Evolutionary conservation across 352 stramenopile genomes (phyloP).

Genomic region (Phytophthora pini): DNA sequence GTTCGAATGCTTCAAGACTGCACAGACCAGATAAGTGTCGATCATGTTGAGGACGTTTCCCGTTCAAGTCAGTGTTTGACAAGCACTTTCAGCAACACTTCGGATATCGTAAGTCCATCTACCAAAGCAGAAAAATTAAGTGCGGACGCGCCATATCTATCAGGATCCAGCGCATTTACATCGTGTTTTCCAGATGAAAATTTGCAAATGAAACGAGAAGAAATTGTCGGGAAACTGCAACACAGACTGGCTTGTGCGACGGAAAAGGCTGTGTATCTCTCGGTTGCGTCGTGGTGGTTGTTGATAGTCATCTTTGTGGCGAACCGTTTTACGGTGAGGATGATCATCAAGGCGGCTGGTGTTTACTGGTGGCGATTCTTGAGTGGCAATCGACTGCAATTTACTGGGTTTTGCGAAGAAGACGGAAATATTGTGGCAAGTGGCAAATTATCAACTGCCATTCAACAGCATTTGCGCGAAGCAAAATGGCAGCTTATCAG

Average conservation of each 20-base stretch:
- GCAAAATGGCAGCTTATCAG: slow-evolving; percentile 50
- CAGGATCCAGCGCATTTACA: slow-evolving; percentile 23
- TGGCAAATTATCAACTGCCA: slow-evolving; percentile 41
- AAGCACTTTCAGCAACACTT: slow-evolving; percentile 22
- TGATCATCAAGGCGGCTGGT: slow-evolving; percentile 52
- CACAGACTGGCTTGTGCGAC: slow-evolving; percentile 51
- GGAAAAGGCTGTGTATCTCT: slow-evolving; percentile 71
- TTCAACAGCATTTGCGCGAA: slow-evolving; percentile 46
- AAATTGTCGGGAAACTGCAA: slow-evolving; percentile 40
- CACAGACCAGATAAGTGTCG: slow-evolving; percentile 4
- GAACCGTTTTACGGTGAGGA: slow-evolving; percentile 51
- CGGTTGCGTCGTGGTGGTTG: slow-evolving; percentile 68
- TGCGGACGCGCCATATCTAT: slow-evolving; percentile 27
- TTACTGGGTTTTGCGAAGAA: slow-evolving; percentile 64
- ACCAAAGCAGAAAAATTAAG: slow-evolving; percentile 21
- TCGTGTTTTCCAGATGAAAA: slow-evolving; percentile 30
- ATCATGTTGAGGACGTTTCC: slow-evolving; percentile 10
- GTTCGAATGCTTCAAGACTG: slow-evolving; percentile 44
- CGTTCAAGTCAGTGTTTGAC: slow-evolving; percentile 34
- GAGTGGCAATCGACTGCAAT: slow-evolving; percentile 56
- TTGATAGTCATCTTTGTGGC: slow-evolving; percentile 50
- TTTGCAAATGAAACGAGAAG: slow-evolving; percentile 10
- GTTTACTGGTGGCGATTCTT: slow-evolving; percentile 68
- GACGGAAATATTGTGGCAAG: slow-evolving; percentile 47
- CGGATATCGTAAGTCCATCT: slow-evolving; percentile 12